A percentile compares a stretch with the other conserved stretches of the same genome.
phyloP scores from a whole-genome alignment of 2,329 filamentous ascomycete species.

The Exophiala alcalophila region DNA sequence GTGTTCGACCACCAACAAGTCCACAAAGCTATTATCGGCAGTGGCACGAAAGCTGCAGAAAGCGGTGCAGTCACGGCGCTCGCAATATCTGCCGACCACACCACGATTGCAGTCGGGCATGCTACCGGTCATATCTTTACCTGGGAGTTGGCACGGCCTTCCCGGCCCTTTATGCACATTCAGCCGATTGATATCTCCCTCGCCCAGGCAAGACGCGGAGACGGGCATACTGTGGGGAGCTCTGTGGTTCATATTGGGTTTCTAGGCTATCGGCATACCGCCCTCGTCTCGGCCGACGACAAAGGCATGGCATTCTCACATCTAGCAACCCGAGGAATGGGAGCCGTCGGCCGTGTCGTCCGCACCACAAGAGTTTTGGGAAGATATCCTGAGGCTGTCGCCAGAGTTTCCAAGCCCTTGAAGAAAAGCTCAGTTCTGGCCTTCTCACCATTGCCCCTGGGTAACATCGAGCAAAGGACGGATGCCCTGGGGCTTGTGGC shows the following conservation, averaged over 20 bases:
- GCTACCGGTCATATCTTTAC: conserved; percentile 90
- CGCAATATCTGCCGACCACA: conserved; percentile 89
- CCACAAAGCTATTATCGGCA: conserved; percentile 87
- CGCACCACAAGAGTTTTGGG: conserved; percentile 89
- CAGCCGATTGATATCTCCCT: conserved; percentile 68
- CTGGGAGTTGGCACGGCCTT: conserved; percentile 83
- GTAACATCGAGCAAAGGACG: conserved; percentile 87
- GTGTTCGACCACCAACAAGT: conserved; percentile 98
- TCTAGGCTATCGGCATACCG: conserved; percentile 86
- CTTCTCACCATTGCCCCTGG: conserved; percentile 83
- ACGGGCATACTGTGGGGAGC: conserved; percentile 78
- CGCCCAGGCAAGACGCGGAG: conserved; percentile 62
- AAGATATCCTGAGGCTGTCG: conserved; percentile 73
- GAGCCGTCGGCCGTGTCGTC: conserved; percentile 77
- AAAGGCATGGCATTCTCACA: conserved; percentile 98
- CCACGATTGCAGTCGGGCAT: conserved; percentile 86
- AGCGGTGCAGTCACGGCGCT: conserved; percentile 83
- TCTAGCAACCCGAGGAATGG: conserved; percentile 85
- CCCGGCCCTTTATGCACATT: conserved; percentile 84
- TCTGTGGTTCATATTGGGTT: conserved; percentile 91
- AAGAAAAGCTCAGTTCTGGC: conserved; percentile 95
- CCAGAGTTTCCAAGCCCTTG: conserved; percentile 61
- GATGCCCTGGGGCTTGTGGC: conserved; percentile 88
- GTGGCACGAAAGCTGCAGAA: conserved; percentile 90
- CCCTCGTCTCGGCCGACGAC: conserved; percentile 90